Evolutionary conservation across 139 green algal species (phyloP), one percentile per base, ranked within the genome.

Genomic region (Pycnococcus provasolii): DNA sequence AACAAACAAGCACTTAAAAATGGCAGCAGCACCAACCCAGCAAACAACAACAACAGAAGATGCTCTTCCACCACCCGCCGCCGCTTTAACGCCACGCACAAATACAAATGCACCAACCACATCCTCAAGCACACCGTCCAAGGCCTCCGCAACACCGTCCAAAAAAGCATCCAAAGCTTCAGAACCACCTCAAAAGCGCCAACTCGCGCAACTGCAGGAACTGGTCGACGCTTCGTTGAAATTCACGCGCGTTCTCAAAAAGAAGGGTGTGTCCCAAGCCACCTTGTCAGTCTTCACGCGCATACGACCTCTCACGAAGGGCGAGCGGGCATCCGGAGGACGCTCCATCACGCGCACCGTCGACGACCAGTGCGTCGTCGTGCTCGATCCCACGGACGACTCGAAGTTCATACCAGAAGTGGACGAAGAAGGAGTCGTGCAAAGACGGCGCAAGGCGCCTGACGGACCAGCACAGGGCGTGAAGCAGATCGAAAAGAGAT

Each of bases 191-290:
- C 26, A 26, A 26, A 26, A 26, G 26, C 26, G 26, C 26, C 26
- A 26, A 26, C 53, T 60, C 53, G 53, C 4, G 4, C 8, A 70
- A 50, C 45, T 70, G 26, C 48, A 26, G 46, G 64, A 70, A 50
- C 50, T 70, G 8, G 64, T 70, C 26, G 64, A 70, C 50, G 64
- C 64, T 3, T 62, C 47, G 41, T 26, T 70, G 26, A 70, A 70
- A 50, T 70, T 70, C 47, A 70, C 64, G 47, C 64, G 64, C 47
- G 64, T 70, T 13, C 64, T 70, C 48, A 70, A 70, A 50, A 41
- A 43, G 5, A 70, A 70, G 50, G 64, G 64, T 26, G 64, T 70
- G 8, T 70, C 64, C 6, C 64, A 70, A 11, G 60, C 60, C 39
- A 66, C 60, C 60, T 42, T 66, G 26, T 26, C 26, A 26, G 26